Conservation (phyloP, 345 rosid species). For the Sapria himalayana region DNA sequence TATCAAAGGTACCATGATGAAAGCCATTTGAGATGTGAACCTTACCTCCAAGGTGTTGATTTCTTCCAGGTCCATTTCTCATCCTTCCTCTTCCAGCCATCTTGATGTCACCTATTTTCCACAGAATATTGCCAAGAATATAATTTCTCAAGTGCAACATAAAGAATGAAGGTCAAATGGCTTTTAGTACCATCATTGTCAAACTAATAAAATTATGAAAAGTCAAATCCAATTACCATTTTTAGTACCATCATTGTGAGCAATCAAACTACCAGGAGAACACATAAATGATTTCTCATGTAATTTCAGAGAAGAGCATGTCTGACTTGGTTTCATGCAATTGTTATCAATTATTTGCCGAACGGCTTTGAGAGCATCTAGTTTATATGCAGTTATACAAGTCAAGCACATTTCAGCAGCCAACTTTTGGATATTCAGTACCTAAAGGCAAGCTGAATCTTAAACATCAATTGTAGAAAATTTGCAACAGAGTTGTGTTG, state of each 20-base stretch:
- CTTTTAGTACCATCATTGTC: neutral
- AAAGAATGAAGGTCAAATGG: neutral
- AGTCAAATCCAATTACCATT: slow-evolving; percentile 20
- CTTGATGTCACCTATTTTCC: slow-evolving; percentile 54
- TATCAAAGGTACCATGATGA: slow-evolving; percentile 62
- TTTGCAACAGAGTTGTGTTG: too few relatives aligned
- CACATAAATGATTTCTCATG: slow-evolving; percentile 14
- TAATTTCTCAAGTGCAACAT: neutral
- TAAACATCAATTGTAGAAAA: too few relatives aligned
- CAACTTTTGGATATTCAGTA: slow-evolving; percentile 53
- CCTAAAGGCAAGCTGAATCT: slow-evolving; percentile 17
- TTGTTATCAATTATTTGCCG: slow-evolving; percentile 16
- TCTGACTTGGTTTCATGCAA: slow-evolving; percentile 12
- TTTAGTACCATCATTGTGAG: slow-evolving; percentile 11
- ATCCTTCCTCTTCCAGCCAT: slow-evolving; percentile 45
- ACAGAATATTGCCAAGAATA: slow-evolving; percentile 1
- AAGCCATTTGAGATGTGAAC: slow-evolving; percentile 71
- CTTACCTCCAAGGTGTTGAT: slow-evolving; percentile 52
- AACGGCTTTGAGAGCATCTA: slow-evolving; percentile 86
- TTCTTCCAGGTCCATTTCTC: slow-evolving; percentile 89
- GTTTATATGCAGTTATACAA: slow-evolving; percentile 57
- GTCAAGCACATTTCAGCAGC: slow-evolving; percentile 74
- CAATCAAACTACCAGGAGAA: slow-evolving; percentile 13
- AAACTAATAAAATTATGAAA: neutral
- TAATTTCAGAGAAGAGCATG: slow-evolving; percentile 11